Base-by-base conservation (phyloP, 2,329 filamentous ascomycete genomes). In the Biscogniauxia mediterranea region DNA sequence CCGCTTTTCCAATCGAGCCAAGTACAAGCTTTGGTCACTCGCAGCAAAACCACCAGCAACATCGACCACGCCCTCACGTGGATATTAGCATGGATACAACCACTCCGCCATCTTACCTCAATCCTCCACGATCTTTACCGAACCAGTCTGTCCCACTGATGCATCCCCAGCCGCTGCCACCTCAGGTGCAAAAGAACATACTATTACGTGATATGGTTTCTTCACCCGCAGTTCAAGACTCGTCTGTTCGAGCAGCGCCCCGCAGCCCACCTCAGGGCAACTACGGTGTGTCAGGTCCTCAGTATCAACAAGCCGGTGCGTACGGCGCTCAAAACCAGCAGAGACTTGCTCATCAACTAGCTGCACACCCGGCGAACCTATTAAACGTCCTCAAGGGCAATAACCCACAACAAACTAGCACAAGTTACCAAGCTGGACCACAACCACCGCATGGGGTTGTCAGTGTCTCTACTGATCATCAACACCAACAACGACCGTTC, bases 181-280 rank as follows among this genome's bases (percentile, higher is more conserved):
- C 83, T 6, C 82, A 85, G 54, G 81, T 85, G 1, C 84, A 86
- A 61, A 80, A 81, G 63, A 79, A 80, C 6, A 74, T 84, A 59
- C 81, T 85, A 52, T 78, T 80, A 32, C 71, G 76, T 50, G 74
- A 72, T n/a, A 71, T 76, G 52, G 66, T 74, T 13, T 72, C 73
- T 11, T 75, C 77, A 5, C 77, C 74, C 25, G 76, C 70, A 62
- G 71, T 66, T 53, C 70, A 66, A 53, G 74, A 71, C 54, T 73
- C 65, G 59, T 53, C 61, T 59, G 20, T 54, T 55, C 67, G 64
- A 15, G 17, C 64, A 15, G 59, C 38, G 25, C 64, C 62, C 21
- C 53, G 56, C 19, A 62, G 51, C n/a, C 54, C 65, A 19, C 21
- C 63, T n/a, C 71, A 65, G 65, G 57, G 69, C 66, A 59, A 68